Evolutionary conservation across 2,329 filamentous ascomycete species (phyloP), one percentile per base, ranked within the genome.

Genomic region (Alternaria tenuissima): DNA sequence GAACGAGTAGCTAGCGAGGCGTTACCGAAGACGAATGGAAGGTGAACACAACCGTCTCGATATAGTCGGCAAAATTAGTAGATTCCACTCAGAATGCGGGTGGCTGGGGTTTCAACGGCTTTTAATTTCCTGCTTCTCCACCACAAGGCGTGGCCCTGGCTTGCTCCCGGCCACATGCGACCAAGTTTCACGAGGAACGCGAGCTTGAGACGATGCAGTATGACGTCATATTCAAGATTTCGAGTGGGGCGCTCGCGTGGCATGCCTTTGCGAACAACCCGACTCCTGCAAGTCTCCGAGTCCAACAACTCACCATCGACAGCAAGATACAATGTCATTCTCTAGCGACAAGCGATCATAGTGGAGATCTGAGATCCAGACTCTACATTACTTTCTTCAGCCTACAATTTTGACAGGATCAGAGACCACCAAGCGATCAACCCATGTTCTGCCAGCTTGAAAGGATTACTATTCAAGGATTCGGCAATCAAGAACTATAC

Each of bases 191-290:
- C 18, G n/a, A 28, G 32, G 24, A n/a, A 43, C 42, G 44, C 41
- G 49, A 20, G 49, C 11, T 54, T 52, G n/a, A 24, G 46, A 26
- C 34, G 32, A 44, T 20, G 49, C 34, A 20, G 4, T 11, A 54
- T 58, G 55, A 58, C 55, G 49, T 58, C 49, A 58, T 58, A 20
- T 32, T 54, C 48, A 32, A 47, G 41, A 43, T 41, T 3, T n/a
- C 16, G 18, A 57, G 24, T 53, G 39, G 30, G 48, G n/a, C 39
- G 26, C 14, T 46, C 41, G 42, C 41, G 24, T 47, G 49, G 38
- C 32, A 49, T 38, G 20, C 22, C 30, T 7, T 36, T 2, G 32
- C 5, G 32, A 16, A 36, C 14, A 36, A 12, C 32, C 5, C 14
- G 32, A 36, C 32, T 36, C 5, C 32, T 36, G 12, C 11, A 3